Percentiles rank a stretch among this genome's conserved stretches.
These are phyloP conservation scores for Neurospora sp. DNA, from an alignment of 495 filamentous ascomycete genomes.

Conservation along the genomic window DNA sequence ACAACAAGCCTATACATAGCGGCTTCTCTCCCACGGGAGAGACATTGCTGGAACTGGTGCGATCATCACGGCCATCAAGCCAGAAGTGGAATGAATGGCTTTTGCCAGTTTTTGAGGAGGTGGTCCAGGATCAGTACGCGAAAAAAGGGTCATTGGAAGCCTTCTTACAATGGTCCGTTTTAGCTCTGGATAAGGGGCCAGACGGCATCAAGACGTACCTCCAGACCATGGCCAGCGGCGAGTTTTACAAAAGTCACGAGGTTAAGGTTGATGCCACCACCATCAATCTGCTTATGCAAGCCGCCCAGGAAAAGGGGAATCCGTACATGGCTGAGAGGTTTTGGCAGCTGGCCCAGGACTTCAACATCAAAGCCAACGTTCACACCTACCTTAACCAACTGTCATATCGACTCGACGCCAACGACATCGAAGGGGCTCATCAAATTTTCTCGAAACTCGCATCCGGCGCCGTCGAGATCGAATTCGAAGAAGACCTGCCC, in stretches of 20 bases:
- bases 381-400: constrained; percentile 65
- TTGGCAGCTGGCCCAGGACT: constrained; percentile 48
- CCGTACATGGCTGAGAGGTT: constrained; percentile 66
- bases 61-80: constrained; percentile 37
- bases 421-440: constrained; percentile 57
- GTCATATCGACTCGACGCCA: constrained; percentile 57
- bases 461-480: constrained; percentile 31
- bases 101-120: constrained; percentile 46
- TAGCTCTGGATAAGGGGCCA: constrained; percentile 53
- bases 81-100: constrained; percentile 44
- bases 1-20: constrained; percentile 43
- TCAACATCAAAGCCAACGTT: constrained; percentile 50
- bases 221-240: constrained; percentile 37
- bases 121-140: constrained; percentile 36
- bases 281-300: constrained; percentile 65
- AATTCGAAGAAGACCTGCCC: constrained; percentile 46
- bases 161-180: constrained; percentile 65
- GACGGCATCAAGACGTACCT: constrained; percentile 63
- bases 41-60: constrained; percentile 43
- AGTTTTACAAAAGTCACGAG: constrained; percentile 12
- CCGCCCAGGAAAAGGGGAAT: constrained; percentile 59
- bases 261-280: constrained; percentile 53
- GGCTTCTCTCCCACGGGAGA: constrained; percentile 29
- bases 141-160: constrained; percentile 53
- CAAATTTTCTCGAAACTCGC: constrained; percentile 50